Evolutionary conservation across 768 basidiomycete species (phyloP).

Genomic region (Russula griseocarnosa): DNA sequence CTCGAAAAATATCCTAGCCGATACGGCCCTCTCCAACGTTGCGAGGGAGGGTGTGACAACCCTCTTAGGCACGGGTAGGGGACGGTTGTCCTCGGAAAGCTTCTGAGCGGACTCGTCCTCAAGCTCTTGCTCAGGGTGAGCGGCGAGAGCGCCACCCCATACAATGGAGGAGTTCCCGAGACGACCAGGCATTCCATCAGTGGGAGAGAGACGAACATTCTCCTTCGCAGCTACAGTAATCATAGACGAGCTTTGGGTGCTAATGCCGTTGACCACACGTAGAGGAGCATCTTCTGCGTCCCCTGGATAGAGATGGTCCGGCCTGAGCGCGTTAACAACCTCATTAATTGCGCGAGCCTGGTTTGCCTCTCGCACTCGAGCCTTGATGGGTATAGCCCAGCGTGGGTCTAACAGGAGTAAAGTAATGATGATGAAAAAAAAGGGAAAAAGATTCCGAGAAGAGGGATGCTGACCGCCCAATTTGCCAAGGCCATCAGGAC

Average conservation of each 20-base stretch:
- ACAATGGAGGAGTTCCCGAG: slow-evolving; percentile 59
- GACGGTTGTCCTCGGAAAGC: slow-evolving; percentile 30
- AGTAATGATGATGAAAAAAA: slow-evolving; percentile 27
- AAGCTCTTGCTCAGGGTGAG: slow-evolving; percentile 66
- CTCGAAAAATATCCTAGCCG: slow-evolving; percentile 91
- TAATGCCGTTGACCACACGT: slow-evolving; percentile 76
- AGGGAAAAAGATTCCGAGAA: slow-evolving; percentile 19
- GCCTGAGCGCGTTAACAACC: slow-evolving; percentile 66
- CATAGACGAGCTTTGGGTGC: slow-evolving; percentile 63
- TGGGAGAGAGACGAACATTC: slow-evolving; percentile 47
- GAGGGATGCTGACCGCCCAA: slow-evolving; percentile 60
- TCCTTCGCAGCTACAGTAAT: slow-evolving; percentile 74
- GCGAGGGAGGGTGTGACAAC: slow-evolving; percentile 80
- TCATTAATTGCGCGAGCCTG: slow-evolving; percentile 74
- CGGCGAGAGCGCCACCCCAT: slow-evolving; percentile 56
- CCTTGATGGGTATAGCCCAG: slow-evolving; percentile 88
- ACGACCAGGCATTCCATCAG: slow-evolving; percentile 51
- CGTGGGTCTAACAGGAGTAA: slow-evolving; percentile 58
- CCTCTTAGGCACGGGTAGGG: slow-evolving; percentile 43
- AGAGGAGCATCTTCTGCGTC: slow-evolving; percentile 52
- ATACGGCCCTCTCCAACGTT: slow-evolving; percentile 90
- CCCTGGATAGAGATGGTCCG: slow-evolving; percentile 43
- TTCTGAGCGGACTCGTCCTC: slow-evolving; percentile 44
- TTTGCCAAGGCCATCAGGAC: slow-evolving; percentile 84
- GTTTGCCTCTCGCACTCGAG: slow-evolving; percentile 59